Evolutionary conservation across 1,284 basidiomycete genomes (phyloP).

Genomic region (Lignosus rhinocerotis): DNA sequence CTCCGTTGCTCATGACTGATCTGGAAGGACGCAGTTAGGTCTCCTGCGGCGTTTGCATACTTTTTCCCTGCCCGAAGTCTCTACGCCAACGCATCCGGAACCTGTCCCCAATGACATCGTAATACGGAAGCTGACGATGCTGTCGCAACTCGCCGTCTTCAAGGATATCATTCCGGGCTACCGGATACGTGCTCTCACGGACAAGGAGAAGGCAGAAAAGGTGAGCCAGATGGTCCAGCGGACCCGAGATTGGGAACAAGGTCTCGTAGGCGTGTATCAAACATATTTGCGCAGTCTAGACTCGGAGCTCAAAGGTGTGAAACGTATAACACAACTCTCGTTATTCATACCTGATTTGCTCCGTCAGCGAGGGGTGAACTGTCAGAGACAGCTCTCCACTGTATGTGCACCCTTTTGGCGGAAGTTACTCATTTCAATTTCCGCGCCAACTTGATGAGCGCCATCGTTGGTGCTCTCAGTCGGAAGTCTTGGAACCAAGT

Average conservation of each 20-base stretch:
- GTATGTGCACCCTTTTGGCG: slow-evolving; percentile 84
- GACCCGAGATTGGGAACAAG: slow-evolving; percentile 95
- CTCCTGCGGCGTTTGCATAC: slow-evolving; percentile 84
- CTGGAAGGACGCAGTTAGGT: slow-evolving; percentile 59
- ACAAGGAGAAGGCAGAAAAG: slow-evolving; percentile 89
- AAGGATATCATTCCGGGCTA: slow-evolving; percentile 95
- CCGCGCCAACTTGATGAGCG: slow-evolving; percentile 88
- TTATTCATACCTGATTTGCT: slow-evolving; percentile 19
- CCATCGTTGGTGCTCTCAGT: slow-evolving; percentile 83
- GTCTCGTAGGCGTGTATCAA: slow-evolving; percentile 90
- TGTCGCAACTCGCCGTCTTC: slow-evolving; percentile 93
- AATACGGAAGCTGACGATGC: slow-evolving; percentile 85
- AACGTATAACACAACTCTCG: slow-evolving; percentile 2
- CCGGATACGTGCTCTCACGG: slow-evolving; percentile 86
- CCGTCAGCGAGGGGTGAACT: slow-evolving; percentile 71
- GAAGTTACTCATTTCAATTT: slow-evolving; percentile 98
- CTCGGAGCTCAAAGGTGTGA: slow-evolving; percentile 79
- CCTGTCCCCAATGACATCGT: slow-evolving; percentile 77
- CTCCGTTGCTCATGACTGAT: slow-evolving; percentile 12
- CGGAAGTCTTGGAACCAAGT: slow-evolving; percentile 88
- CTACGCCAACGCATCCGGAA: slow-evolving; percentile 63
- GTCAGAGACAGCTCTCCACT: slow-evolving; percentile 72
- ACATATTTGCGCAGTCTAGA: slow-evolving; percentile 86
- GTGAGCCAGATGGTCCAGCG: slow-evolving; percentile 92
- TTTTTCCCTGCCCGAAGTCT: slow-evolving; percentile 75